phyloP scores from a whole-genome alignment of 1,139 yeast species.

The Blastobotrys ciferrii region DNA sequence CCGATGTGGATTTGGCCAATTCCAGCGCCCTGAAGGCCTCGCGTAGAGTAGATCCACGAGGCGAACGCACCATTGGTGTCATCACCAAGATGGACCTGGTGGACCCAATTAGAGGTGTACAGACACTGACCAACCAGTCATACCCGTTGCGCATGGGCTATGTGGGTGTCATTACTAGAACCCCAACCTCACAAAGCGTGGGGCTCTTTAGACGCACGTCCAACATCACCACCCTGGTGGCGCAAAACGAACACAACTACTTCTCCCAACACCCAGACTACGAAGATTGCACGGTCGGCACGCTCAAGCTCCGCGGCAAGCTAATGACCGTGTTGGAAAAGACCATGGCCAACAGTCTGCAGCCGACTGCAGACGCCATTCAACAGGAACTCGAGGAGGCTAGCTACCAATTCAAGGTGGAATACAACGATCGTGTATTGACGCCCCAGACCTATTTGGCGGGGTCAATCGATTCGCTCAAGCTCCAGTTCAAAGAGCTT shows the following conservation, averaged over 20 bases:
- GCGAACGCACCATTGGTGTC: slow-evolving; percentile 94
- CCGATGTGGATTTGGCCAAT: slow-evolving; percentile 96
- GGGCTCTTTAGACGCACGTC: slow-evolving; percentile 35
- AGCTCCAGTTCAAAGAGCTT: slow-evolving; percentile 82
- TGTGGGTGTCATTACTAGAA: slow-evolving; percentile 90
- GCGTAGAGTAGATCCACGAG: slow-evolving; percentile 88
- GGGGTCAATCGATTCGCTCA: slow-evolving; percentile 82
- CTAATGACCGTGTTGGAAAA: slow-evolving; percentile 82
- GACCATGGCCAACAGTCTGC: slow-evolving; percentile 85
- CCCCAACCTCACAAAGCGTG: slow-evolving; percentile 47
- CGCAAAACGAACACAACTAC: slow-evolving; percentile 43
- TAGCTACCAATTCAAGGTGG: slow-evolving; percentile 89
- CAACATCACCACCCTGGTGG: slow-evolving; percentile 36
- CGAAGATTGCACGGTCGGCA: slow-evolving; percentile 70
- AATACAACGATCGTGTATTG: slow-evolving; percentile 87
- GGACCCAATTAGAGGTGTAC: slow-evolving; percentile 67
- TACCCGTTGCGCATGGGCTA: slow-evolving; percentile 95
- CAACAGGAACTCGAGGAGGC: slow-evolving; percentile 93
- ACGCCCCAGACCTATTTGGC: slow-evolving; percentile 95
- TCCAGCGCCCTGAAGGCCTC: slow-evolving; percentile 93
- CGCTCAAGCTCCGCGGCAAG: slow-evolving; percentile 71
- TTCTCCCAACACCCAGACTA: slow-evolving; percentile 60
- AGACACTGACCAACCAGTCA: slow-evolving; percentile 67
- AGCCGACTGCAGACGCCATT: slow-evolving; percentile 83
- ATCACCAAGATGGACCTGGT: slow-evolving; percentile 91